Percentiles rank a stretch among this genome's conserved stretches.
Conservation (phyloP, 2,329 filamentous ascomycete genomes). For the Colletotrichum cereale region DNA sequence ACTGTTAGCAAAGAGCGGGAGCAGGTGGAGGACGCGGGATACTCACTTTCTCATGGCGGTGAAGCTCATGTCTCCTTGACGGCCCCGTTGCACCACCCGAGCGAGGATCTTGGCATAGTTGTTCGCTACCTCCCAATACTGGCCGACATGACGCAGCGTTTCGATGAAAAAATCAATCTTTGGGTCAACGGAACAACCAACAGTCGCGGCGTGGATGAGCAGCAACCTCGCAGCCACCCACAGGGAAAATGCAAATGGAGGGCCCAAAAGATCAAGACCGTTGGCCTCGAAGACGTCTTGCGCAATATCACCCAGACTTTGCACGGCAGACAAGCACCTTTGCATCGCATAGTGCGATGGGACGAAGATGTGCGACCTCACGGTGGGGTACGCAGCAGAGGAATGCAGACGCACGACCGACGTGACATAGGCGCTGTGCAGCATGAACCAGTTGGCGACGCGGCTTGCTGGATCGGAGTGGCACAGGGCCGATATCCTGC, state of each 20-base stretch:
- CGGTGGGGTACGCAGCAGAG: conserved; percentile 56
- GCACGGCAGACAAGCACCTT: conserved; percentile 57
- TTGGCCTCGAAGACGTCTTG: conserved; percentile 59
- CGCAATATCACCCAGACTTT: conserved; percentile 58
- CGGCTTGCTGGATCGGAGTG: conserved; percentile 60
- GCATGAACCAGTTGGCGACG: conserved; percentile 61
- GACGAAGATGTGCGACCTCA: conserved; percentile 56
- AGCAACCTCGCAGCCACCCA: conserved; percentile 58
- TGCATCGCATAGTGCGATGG: conserved; percentile 61
- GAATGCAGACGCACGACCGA: conserved; percentile 59
- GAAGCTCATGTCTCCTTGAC: conserved; percentile 53
- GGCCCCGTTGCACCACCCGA: conserved; percentile 52
- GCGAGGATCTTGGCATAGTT: conserved; percentile 57
- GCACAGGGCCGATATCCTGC: conserved; percentile 59
- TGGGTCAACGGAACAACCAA: conserved; percentile 52
- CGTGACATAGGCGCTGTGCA: conserved; percentile 60
- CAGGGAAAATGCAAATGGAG: conserved; percentile 59
- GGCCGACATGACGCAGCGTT: conserved; percentile 55
- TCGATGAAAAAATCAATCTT: conserved; percentile 59
- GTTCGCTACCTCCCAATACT: conserved; percentile 59
- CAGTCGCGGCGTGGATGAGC: conserved; percentile 56
- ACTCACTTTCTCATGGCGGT: conserved; percentile 56
- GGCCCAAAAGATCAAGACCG: conserved; percentile 56
- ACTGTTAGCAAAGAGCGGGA: conserved; percentile 26
- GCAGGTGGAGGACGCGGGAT: neutral